Percentiles rank a stretch among this genome's conserved stretches.
These are phyloP conservation scores for Phytopythium chamaehyphon DNA, from an alignment of 352 stramenopile species.

Conservation along the genomic window DNA sequence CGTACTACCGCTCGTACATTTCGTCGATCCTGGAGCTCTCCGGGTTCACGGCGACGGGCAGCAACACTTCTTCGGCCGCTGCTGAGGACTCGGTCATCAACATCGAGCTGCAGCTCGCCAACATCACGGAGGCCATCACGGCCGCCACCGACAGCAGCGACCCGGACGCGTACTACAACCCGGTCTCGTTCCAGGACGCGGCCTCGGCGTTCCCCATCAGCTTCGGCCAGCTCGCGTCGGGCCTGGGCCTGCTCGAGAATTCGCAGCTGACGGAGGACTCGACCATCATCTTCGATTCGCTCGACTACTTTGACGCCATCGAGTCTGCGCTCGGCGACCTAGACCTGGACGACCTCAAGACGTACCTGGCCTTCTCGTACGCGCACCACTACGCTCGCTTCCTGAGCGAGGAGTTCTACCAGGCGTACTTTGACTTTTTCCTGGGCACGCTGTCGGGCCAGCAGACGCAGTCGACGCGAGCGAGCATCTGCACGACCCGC, in stretches of 20 bases:
- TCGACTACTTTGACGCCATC: slow-evolving; percentile 9
- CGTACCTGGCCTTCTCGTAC: slow-evolving; percentile 44
- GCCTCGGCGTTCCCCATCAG: slow-evolving; percentile 1
- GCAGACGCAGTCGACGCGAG: slow-evolving; percentile 1
- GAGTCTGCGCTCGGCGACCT: slow-evolving; percentile 6
- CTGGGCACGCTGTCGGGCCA: slow-evolving; percentile 59
- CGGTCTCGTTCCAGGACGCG: background rate
- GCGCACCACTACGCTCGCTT: slow-evolving; percentile 26
- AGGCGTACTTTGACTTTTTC: slow-evolving; percentile 89
- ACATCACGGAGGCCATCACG: slow-evolving; percentile 1
- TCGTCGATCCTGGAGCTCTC: slow-evolving; percentile 31
- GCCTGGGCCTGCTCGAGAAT: slow-evolving; percentile 7
- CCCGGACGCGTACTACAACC: slow-evolving; percentile 7
- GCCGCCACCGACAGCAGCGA: slow-evolving; percentile 2
- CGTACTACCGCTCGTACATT: slow-evolving; percentile 29
- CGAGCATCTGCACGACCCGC: slow-evolving; percentile 33
- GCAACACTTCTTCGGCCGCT: background rate
- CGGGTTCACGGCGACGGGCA: slow-evolving; percentile 9
- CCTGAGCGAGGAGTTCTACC: slow-evolving; percentile 58
- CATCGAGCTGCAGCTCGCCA: slow-evolving; percentile 7
- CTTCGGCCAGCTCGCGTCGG: slow-evolving; percentile 6
- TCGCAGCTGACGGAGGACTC: slow-evolving; percentile 4
- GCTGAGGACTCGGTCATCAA: slow-evolving; percentile 5
- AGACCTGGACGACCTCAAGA: slow-evolving; percentile 36
- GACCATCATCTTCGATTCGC: slow-evolving; percentile 7